Base-by-base conservation (phyloP, 371 early-diverging fungal genomes). In the Blastocladiella emersonii region DNA sequence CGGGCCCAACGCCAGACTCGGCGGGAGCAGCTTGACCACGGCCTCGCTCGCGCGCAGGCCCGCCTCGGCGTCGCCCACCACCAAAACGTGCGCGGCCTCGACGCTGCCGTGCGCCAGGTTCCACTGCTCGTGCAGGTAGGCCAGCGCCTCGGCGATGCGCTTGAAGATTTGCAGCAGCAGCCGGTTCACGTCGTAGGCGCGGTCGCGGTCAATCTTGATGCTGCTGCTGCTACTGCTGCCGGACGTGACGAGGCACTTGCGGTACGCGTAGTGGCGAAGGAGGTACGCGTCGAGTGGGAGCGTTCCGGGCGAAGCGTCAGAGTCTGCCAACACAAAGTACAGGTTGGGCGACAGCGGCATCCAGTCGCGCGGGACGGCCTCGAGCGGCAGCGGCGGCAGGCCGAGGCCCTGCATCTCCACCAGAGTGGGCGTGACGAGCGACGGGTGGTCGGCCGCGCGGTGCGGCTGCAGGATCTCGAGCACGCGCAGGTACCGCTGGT, bases 191-290 rank as follows among this genome's bases (percentile, higher is more conserved):
- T 43, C 30, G 59, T 59, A 59, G 8, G 59, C 59, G n/a, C 44
- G 37, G 19, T n/a, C 30, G 13, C 59, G 37, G 59, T 59, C 59
- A n/a, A 59, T 37, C n/a, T n/a, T n/a, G n/a, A n/a, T n/a, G n/a
- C n/a, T n/a, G n/a, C n/a, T n/a, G n/a, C n/a, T n/a, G n/a, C n/a
- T n/a, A n/a, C n/a, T n/a, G n/a, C n/a, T n/a, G n/a, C n/a, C n/a
- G n/a, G n/a, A n/a, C n/a, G n/a, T n/a, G n/a, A 7, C 8, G 7
- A 30, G 27, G 7, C 7, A 4, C 55, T 53, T 27, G 55, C 34
- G 27, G 27, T 8, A 56, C 15, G 56, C 19, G 35, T 17, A 27
- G 4, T 5, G 10, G 45, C 45, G 45, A 3, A 21, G 21, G 30
- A 56, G 30, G 30, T 56, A 56, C 30, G 37, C 30, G 5, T 56